Evolutionary conservation across 2,329 filamentous ascomycete genomes (phyloP).

Genomic region (Talaromyces islandicus): DNA sequence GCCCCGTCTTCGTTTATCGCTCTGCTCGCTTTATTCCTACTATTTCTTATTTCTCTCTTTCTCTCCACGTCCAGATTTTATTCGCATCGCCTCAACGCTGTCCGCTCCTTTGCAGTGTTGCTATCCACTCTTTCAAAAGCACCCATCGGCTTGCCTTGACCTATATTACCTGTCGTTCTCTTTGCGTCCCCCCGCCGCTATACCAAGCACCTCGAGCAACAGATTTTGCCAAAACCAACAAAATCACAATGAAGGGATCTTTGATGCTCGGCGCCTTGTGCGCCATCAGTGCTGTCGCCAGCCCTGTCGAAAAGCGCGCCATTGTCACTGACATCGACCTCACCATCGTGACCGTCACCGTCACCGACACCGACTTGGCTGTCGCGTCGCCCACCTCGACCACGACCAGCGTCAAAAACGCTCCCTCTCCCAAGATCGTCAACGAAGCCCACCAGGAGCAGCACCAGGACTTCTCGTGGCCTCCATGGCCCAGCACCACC

Average conservation of each 20-base stretch:
- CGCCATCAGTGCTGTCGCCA: constrained; percentile 7
- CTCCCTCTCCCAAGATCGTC: background rate
- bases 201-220: background rate
- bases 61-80: background rate
- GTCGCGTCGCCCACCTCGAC: background rate
- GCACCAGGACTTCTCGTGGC: background rate
- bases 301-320: constrained; percentile 8
- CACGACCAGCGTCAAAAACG: background rate
- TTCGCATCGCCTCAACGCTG: constrained; percentile 3
- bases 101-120: constrained; percentile 12
- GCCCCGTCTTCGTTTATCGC: background rate
- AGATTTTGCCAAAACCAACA: background rate
- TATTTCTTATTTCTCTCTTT: too few relatives aligned
- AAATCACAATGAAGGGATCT: constrained; percentile 6
- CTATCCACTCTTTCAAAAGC: constrained; percentile 1
- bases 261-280: constrained; percentile 8
- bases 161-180: background rate
- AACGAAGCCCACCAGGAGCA: constrained; percentile 1
- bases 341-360: constrained; percentile 10
- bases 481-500: background rate
- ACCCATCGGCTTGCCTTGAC: constrained; percentile 5
- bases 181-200: constrained; percentile 4
- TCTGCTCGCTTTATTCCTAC: background rate
- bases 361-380: constrained; percentile 6
- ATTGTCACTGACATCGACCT: constrained; percentile 8